Evolutionary conservation across 129 eudicot species (phyloP), one percentile per base, ranked within the genome.

Genomic region (carrot (Daucus carota)): DNA sequence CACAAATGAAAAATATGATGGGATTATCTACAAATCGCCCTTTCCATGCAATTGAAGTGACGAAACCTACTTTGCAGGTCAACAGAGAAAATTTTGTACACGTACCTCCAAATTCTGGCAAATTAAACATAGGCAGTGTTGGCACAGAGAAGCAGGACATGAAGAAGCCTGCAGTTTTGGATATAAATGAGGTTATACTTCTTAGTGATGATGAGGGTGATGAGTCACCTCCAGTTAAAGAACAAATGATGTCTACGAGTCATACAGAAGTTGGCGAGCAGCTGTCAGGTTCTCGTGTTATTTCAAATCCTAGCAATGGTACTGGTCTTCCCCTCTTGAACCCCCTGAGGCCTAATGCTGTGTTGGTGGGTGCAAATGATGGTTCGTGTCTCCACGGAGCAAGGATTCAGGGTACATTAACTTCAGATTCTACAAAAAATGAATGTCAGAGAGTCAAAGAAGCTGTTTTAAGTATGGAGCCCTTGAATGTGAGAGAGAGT

Each of bases 201-300:
- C 90, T 91, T 47, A 95, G 96, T 79, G 99, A 95, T 59, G 97
- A 95, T 72, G 97, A 95, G 74, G 88, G 82, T 70, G 97, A 87
- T 62, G 80, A 77, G 79, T 47, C 79, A 1, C 41, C 57, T 79
- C 65, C 80, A 73, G 81, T 59, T 47, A 76, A 29, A 24, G 33
- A 41, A 14, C 76, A 73, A n/a, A 67, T 29, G 40, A 60, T 43
- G 66, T 45, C 72, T 18, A 36, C 47, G 34, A 79, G 78, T 76
- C 76, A 69, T 44, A 33, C 22, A 62, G 77, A 44, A 31, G 70
- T 26, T 70, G 41, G 41, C 16, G 73, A 74, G 80, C 62, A 62
- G 66, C 68, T 50, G 31, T 47, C 57, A 68, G 54, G 48, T 44
- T 33, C 73, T 22, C 33, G 47, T 72, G 57, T 75, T 80, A 78